Conservation (phyloP, 257 asterid genomes). For the Datura wrightii region DNA sequence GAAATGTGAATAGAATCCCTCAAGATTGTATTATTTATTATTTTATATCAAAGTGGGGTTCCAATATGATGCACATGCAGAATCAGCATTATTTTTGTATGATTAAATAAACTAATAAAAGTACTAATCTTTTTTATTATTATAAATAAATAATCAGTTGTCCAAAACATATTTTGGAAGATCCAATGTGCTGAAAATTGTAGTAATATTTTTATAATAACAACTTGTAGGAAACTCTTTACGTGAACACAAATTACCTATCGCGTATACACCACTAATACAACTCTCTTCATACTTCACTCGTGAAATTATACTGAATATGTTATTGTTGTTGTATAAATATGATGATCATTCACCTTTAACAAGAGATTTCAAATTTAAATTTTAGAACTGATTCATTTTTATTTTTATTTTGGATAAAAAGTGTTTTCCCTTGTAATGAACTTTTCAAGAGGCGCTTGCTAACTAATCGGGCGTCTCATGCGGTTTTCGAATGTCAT, state of each 20-base stretch:
- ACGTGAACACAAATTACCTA: not conserved
- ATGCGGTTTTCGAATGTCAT: not conserved
- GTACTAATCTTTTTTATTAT: not conserved
- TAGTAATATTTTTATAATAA: not conserved
- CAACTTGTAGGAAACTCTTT: not conserved
- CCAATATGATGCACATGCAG: conserved; percentile 11
- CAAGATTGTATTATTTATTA: not conserved
- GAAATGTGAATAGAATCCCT: not conserved
- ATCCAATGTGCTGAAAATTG: not conserved
- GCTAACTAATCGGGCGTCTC: too few species aligned
- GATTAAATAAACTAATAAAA: not conserved
- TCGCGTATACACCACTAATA: too few species aligned
- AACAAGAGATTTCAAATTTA: not conserved
- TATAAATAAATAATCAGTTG: not conserved
- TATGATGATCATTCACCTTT: not conserved
- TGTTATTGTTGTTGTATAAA: too few species aligned
- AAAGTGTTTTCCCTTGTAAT: too few species aligned
- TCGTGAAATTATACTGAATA: too few species aligned
- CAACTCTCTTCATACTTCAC: too few species aligned
- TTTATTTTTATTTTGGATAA: too few species aligned
- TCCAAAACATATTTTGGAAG: not conserved
- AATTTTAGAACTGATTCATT: not conserved
- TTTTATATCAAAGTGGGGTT: not conserved
- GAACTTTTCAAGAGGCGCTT: not conserved
- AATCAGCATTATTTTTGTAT: not conserved